Conservation (phyloP, 768 basidiomycete species). For the Termitomyces sp. region DNA sequence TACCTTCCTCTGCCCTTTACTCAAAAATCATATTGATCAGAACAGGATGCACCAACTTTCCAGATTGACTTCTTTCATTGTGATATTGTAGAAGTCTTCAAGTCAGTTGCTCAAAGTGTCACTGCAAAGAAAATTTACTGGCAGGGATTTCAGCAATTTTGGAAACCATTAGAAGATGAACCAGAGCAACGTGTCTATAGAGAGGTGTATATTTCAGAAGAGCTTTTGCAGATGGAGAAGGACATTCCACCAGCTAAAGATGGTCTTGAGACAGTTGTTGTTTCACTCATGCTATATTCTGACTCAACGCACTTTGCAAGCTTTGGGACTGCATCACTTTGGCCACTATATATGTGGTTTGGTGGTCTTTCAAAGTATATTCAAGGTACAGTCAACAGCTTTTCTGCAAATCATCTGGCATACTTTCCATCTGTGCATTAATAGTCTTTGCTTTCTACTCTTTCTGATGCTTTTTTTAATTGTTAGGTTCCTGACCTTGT, state of each 20-base stretch:
- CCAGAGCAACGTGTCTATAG: background rate
- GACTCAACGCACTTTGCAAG: background rate
- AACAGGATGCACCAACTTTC: background rate
- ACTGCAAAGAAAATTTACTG: background rate
- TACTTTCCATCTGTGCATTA: background rate
- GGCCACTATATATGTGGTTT: conserved; percentile 1
- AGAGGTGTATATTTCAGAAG: background rate
- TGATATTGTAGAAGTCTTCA: background rate
- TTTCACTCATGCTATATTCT: background rate
- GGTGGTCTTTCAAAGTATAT: conserved; percentile 1
- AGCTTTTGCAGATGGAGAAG: background rate
- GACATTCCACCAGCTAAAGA: background rate
- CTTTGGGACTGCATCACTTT: background rate
- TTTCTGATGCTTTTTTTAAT: background rate
- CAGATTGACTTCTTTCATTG: background rate
- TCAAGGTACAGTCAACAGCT: background rate
- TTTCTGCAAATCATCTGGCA: background rate
- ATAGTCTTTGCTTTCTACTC: background rate
- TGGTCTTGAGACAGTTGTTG: background rate
- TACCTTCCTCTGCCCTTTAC: background rate
- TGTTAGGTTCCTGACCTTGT: background rate
- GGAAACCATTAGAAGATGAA: background rate
- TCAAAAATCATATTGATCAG: no score
- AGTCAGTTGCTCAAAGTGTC: background rate
- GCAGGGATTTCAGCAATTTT: background rate